Percentiles rank a stretch among this genome's conserved stretches.
Evolutionary conservation across 2,329 filamentous ascomycete species (phyloP).

Genomic region (Stagonosporopsis rhizophila): DNA sequence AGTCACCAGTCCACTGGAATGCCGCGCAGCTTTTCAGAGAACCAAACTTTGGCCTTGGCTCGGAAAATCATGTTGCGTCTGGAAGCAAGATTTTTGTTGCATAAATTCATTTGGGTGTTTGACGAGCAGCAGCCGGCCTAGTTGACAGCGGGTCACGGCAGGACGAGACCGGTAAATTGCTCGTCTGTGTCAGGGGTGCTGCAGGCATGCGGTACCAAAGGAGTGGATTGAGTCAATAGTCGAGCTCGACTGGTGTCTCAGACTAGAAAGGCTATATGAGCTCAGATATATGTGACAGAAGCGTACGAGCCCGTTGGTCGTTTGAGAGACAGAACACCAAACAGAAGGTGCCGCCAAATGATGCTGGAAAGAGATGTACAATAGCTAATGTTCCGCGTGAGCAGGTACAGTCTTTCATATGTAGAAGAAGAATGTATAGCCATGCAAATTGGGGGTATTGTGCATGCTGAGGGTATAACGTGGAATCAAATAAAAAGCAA

Average conservation of each 20-base stretch:
- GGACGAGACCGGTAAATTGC: constrained; percentile 6
- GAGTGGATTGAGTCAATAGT: constrained; percentile 18
- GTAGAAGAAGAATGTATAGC: constrained; percentile 25
- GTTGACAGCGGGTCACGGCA: constrained; percentile 15
- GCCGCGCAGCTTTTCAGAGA: neutral
- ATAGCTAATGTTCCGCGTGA: constrained; percentile 48
- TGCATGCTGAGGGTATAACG: constrained; percentile 24
- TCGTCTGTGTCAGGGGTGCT: constrained; percentile 1
- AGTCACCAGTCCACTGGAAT: constrained; percentile 3
- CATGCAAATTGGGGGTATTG: constrained; percentile 40
- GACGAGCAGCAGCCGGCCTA: neutral
- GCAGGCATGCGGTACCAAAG: constrained; percentile 9
- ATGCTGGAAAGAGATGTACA: constrained; percentile 36
- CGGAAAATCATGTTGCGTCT: neutral
- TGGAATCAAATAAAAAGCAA: constrained; percentile 14
- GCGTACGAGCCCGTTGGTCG: constrained; percentile 15
- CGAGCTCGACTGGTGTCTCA: constrained; percentile 17
- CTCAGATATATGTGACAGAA: constrained; percentile 15
- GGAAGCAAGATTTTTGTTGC: neutral
- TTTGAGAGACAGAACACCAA: constrained; percentile 13
- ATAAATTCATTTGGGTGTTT: constrained; percentile 9
- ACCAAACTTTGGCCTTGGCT: neutral
- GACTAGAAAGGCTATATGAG: constrained; percentile 15
- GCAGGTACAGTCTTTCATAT: constrained; percentile 50
- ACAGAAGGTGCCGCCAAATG: constrained; percentile 7